Percentiles rank a stretch among this genome's conserved stretches.
Evolutionary conservation across 106 monocot species (phyloP).

Genomic region (Dendrobium catenatum): DNA sequence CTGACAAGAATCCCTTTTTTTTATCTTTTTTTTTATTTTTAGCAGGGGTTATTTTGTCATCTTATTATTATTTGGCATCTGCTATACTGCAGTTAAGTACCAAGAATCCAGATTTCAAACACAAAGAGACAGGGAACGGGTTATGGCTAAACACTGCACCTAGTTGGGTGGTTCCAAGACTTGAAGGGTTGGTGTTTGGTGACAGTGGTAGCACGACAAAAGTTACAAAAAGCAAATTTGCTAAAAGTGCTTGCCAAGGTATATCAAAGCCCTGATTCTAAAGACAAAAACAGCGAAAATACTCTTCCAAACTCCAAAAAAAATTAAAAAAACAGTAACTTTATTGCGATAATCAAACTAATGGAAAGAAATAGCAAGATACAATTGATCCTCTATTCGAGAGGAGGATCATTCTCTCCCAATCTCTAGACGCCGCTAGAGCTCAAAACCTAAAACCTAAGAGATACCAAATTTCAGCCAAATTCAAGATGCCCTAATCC

Average conservation of each 20-base stretch:
- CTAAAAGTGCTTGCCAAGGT: neutral
- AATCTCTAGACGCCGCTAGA: too few relatives aligned
- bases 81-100: conserved; percentile 28
- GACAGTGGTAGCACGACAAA: neutral
- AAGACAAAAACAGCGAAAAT: too few relatives aligned
- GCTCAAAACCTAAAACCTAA: too few relatives aligned
- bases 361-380: too few relatives aligned
- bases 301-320: too few relatives aligned
- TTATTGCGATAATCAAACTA: too few relatives aligned
- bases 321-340: too few relatives aligned
- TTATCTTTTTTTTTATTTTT: neutral
- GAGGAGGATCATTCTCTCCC: too few relatives aligned
- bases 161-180: conserved; percentile 16
- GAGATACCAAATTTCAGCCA: too few relatives aligned
- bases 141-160: conserved; percentile 60
- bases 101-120: conserved; percentile 59
- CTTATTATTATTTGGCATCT: neutral
- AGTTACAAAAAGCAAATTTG: neutral
- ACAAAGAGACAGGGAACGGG: conserved; percentile 29
- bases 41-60: neutral
- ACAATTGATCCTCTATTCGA: too few relatives aligned
- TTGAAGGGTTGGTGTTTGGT: conserved; percentile 25
- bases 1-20: neutral
- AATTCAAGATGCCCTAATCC: too few relatives aligned
- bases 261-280: neutral